Percentiles rank a stretch among this genome's conserved stretches.
Conservation (phyloP, 2,329 filamentous ascomycete species). For the Coniochaeta sp. region DNA sequence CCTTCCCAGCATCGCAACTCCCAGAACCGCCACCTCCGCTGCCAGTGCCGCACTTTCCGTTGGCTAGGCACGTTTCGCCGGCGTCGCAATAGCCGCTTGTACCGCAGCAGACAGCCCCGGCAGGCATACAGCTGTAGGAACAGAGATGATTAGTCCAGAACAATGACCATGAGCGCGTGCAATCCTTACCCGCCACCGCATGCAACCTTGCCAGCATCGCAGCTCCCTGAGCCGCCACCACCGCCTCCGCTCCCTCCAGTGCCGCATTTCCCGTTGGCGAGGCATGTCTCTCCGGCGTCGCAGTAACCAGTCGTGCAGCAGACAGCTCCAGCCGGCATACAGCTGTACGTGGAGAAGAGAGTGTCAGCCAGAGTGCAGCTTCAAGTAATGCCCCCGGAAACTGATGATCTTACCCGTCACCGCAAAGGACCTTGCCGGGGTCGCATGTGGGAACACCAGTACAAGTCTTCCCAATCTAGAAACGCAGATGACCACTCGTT, state of each 20-base stretch:
- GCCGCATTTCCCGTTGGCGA: slow-evolving; percentile 14
- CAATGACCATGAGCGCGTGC: neutral
- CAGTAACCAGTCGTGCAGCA: slow-evolving; percentile 24
- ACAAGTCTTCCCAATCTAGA: slow-evolving; percentile 20
- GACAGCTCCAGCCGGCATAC: slow-evolving; percentile 21
- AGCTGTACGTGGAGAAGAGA: slow-evolving; percentile 8
- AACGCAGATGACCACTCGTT: neutral
- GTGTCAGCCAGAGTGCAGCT: neutral
- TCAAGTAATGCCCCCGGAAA: no score
- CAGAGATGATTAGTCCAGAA: neutral
- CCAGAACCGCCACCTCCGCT: neutral
- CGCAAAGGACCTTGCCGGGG: slow-evolving; percentile 15
- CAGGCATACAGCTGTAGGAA: neutral
- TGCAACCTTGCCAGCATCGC: slow-evolving; percentile 5
- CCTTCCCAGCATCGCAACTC: slow-evolving; percentile 8
- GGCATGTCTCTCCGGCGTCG: slow-evolving; percentile 19
- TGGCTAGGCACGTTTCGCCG: neutral
- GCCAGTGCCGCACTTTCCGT: neutral
- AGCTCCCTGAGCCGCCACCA: slow-evolving; percentile 5
- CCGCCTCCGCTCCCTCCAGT: slow-evolving; percentile 10
- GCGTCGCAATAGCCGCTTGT: neutral
- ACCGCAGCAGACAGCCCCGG: neutral
- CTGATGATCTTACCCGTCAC: slow-evolving; percentile 8
- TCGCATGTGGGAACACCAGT: slow-evolving; percentile 18
- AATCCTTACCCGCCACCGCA: slow-evolving; percentile 14